Evolutionary conservation across 2,329 filamentous ascomycete species (phyloP).

Genomic region (Ciborinia camelliae): DNA sequence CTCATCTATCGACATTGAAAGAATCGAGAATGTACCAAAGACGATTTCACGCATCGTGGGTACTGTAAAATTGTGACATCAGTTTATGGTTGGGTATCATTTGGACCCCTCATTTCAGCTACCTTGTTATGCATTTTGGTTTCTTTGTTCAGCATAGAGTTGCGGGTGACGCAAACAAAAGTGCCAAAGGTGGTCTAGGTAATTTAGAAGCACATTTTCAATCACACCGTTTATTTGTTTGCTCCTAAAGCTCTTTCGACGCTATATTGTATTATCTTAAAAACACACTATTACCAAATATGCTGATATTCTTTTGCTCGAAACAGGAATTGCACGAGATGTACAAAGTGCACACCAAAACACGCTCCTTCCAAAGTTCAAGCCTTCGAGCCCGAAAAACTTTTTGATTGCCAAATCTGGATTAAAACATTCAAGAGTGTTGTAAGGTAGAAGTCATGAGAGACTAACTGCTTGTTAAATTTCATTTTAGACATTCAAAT

Average conservation of each 20-base stretch:
- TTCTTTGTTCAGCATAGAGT: conserved; percentile 19
- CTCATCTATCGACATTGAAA: conserved; percentile 16
- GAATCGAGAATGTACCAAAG: conserved; percentile 6
- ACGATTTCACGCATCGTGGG: conserved; percentile 10
- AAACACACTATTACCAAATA: not conserved
- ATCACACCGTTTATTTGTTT: conserved; percentile 8
- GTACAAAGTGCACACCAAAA: no score
- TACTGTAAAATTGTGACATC: not conserved
- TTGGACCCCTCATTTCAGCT: conserved; percentile 15
- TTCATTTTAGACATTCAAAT: no score
- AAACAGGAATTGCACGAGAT: no score
- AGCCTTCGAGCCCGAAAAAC: no score
- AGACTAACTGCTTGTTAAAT: no score
- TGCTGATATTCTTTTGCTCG: conserved; percentile 1
- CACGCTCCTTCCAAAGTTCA: no score
- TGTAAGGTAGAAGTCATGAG: no score
- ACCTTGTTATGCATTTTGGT: conserved; percentile 13
- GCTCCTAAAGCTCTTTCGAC: not conserved
- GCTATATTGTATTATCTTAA: not conserved
- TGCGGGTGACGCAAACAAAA: not conserved
- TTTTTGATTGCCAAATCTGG: no score
- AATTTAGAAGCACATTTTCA: not conserved
- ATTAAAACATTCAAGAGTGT: no score
- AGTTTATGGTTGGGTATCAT: not conserved
- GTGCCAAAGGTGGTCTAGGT: not conserved